Conservation (phyloP, 805 yeast genomes). For the Nakazawaea ambrosiae region DNA sequence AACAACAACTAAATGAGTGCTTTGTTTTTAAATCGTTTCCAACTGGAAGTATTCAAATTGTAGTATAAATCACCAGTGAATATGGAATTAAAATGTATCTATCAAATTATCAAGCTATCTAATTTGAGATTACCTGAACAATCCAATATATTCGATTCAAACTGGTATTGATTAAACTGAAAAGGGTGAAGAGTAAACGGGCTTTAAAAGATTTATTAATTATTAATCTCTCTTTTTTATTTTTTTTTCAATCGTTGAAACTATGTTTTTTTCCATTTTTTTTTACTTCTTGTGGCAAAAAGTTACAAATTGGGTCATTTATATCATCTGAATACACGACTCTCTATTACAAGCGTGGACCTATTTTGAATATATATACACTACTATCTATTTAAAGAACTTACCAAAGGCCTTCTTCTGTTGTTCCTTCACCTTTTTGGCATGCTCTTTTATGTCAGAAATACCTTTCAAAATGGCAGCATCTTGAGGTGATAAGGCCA, state of each 20-base stretch:
- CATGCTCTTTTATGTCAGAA: conserved; percentile 39
- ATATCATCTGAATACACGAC: no score
- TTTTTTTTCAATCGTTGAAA: conserved; percentile 7
- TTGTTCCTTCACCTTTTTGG: conserved; percentile 43
- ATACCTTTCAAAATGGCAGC: conserved; percentile 63
- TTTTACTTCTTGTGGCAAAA: conserved; percentile 4
- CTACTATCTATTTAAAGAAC: conserved; percentile 34
- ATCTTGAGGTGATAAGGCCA: conserved; percentile 59
- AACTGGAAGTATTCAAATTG: no score
- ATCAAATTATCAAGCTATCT: no score
- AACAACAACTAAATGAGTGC: conserved; percentile 20
- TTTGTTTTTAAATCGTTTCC: no score
- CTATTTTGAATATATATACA: neutral
- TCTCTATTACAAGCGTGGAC: neutral
- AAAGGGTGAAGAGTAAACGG: conserved; percentile 6
- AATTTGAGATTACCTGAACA: neutral
- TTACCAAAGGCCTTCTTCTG: conserved; percentile 72
- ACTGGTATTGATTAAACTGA: conserved; percentile 5
- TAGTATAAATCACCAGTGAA: conserved; percentile 1
- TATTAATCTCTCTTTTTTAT: neutral
- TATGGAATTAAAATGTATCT: neutral
- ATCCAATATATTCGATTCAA: conserved; percentile 1
- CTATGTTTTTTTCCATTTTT: neutral
- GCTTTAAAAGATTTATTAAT: neutral
- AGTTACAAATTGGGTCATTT: neutral